Evolutionary conservation across 129 eudicot species (phyloP).

Genomic region (Rutidosis leptorrhynchoides): DNA sequence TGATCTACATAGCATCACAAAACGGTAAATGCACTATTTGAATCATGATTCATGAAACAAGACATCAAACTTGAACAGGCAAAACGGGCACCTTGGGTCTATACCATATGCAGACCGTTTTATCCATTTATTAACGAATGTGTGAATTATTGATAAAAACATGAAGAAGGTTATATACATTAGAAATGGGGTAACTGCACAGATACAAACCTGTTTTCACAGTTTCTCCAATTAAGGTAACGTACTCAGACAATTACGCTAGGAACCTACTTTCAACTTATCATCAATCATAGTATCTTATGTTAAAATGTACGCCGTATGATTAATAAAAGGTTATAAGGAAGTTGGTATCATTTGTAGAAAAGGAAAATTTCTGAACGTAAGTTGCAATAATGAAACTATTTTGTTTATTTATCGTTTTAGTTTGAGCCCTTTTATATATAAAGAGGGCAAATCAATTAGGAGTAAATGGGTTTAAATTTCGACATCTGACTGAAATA

Average conservation of each 20-base stretch:
- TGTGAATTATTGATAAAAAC: background rate
- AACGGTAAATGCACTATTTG: background rate
- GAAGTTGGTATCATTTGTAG: background rate
- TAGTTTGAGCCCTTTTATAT: background rate
- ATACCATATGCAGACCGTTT: background rate
- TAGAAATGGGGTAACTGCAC: background rate
- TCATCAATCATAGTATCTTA: background rate
- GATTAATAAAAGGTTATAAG: background rate
- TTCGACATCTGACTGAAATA: background rate
- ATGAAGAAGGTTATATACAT: background rate
- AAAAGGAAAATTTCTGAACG: background rate
- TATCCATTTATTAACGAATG: background rate
- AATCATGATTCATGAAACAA: background rate
- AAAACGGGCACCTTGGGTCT: background rate
- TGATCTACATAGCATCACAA: conserved; percentile 46
- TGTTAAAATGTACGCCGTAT: background rate
- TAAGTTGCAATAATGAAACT: background rate
- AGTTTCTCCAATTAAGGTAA: background rate
- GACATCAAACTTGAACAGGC: background rate
- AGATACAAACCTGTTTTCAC: background rate
- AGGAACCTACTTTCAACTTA: background rate
- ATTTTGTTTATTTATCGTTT: too few species aligned
- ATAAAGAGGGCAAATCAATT: conserved; percentile 4
- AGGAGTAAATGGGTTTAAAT: background rate
- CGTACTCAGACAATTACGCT: background rate